These are phyloP conservation scores for Prunus kanzakura DNA, from an alignment of 306 rosid species.

Conservation along the genomic window DNA sequence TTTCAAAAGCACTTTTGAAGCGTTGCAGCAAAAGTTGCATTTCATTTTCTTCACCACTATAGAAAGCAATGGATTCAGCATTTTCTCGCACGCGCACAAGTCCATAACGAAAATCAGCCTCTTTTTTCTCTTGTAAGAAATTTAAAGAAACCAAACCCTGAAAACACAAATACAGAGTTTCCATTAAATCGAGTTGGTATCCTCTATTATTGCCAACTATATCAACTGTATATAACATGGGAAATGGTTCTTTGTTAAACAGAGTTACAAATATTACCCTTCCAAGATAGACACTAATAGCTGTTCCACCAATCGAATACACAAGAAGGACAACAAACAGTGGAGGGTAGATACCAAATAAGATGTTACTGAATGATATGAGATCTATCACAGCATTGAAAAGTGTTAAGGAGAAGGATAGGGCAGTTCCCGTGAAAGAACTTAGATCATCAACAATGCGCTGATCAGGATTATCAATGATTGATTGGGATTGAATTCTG, in stretches of 20 bases:
- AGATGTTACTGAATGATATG: constrained; percentile 88
- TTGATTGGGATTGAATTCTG: constrained; percentile 89
- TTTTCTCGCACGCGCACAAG: constrained; percentile 94
- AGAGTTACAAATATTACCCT: constrained; percentile 45
- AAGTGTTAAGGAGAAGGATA: constrained; percentile 71
- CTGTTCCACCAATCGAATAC: constrained; percentile 93
- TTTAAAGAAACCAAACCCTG: constrained; percentile 85
- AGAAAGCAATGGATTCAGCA: constrained; percentile 97
- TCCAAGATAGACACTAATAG: constrained; percentile 82
- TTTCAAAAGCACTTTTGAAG: constrained; percentile 87
- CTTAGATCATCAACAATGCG: constrained; percentile 93
- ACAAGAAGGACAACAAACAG: constrained; percentile 76
- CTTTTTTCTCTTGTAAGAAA: constrained; percentile 98
- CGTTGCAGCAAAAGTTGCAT: constrained; percentile 90
- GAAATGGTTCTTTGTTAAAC: background rate
- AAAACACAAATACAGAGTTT: constrained; percentile 13
- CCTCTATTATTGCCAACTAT: constrained; percentile 2
- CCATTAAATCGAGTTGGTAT: constrained; percentile 10
- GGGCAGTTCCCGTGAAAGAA: constrained; percentile 86
- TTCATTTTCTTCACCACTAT: constrained; percentile 88
- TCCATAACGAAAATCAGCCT: constrained; percentile 98
- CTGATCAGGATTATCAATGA: constrained; percentile 95
- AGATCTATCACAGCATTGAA: constrained; percentile 87
- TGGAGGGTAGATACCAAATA: constrained; percentile 91
- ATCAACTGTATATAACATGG: background rate